A percentile compares a stretch with the other conserved stretches of the same genome.
Evolutionary conservation across 1,284 basidiomycete species (phyloP).

Genomic region (Rhodotorula sp.): DNA sequence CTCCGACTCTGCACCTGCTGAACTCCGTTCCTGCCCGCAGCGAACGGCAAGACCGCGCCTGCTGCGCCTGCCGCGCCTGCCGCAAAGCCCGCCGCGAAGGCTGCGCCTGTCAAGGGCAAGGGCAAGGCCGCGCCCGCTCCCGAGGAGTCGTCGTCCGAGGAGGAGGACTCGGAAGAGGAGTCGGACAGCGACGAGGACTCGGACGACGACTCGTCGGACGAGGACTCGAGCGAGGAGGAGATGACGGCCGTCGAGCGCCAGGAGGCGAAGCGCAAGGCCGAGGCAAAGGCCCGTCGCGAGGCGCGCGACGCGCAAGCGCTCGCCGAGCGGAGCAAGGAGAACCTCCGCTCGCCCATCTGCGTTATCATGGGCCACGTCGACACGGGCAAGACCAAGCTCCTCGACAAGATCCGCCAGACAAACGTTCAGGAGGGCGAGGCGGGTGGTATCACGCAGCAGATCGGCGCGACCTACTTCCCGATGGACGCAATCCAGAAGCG

Average conservation of each 20-base stretch:
- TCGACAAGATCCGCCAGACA: constrained; percentile 99
- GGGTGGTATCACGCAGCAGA: constrained; percentile 99
- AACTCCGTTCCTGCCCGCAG: neutral
- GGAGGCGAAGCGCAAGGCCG: constrained; percentile 75
- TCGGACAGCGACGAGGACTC: constrained; percentile 51
- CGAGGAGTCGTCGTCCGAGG: constrained; percentile 39
- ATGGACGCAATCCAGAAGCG: constrained; percentile 93
- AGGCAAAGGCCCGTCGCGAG: constrained; percentile 75
- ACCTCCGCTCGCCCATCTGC: constrained; percentile 95
- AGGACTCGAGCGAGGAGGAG: constrained; percentile 54
- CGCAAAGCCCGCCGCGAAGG: constrained; percentile 22
- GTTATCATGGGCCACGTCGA: constrained; percentile 99
- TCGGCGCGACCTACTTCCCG: constrained; percentile 99
- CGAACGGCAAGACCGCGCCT: constrained; percentile 33
- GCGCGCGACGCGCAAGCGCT: constrained; percentile 84
- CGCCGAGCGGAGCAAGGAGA: constrained; percentile 82
- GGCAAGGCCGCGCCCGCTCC: constrained; percentile 19
- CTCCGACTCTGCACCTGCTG: neutral
- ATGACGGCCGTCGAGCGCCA: constrained; percentile 57
- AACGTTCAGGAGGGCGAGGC: constrained; percentile 99
- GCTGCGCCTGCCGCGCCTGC: constrained; percentile 13
- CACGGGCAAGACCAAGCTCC: constrained; percentile 97
- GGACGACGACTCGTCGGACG: constrained; percentile 53
- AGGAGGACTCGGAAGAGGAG: constrained; percentile 49
- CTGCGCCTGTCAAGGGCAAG: constrained; percentile 17